Percentiles rank a stretch among this genome's conserved stretches.
phyloP scores from a whole-genome alignment of 805 yeast species.

The Wickerhamiella spandovensis region DNA sequence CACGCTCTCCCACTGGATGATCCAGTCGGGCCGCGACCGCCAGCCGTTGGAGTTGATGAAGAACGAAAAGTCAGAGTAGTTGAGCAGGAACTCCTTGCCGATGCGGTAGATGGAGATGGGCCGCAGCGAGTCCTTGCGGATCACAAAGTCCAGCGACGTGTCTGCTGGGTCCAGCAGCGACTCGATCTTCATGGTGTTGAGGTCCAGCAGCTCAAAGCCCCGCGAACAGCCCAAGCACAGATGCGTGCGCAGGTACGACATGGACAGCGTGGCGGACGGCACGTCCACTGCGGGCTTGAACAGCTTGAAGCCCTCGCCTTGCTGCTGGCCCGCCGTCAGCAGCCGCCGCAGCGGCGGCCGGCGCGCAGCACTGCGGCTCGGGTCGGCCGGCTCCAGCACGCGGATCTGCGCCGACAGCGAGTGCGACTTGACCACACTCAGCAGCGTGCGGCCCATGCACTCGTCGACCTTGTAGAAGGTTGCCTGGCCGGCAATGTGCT shows the following conservation, averaged over 20 bases:
- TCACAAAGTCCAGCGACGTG: constrained; percentile 89
- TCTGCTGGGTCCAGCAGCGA: constrained; percentile 95
- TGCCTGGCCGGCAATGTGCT: constrained; percentile 75
- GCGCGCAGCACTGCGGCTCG: constrained; percentile 14
- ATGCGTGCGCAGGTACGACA: constrained; percentile 77
- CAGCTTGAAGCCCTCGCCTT: constrained; percentile 49
- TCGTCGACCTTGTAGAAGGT: constrained; percentile 86
- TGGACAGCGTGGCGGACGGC: constrained; percentile 79
- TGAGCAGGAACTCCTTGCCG: constrained; percentile 74
- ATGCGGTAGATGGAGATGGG: constrained; percentile 88
- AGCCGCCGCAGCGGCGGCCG: constrained; percentile 30
- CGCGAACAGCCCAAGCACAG: constrained; percentile 91
- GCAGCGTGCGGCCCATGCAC: constrained; percentile 75
- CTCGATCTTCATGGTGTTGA: constrained; percentile 75
- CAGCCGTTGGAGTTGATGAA: constrained; percentile 92
- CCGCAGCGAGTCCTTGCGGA: constrained; percentile 63
- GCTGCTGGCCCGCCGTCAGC: constrained; percentile 23
- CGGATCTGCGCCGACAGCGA: constrained; percentile 61
- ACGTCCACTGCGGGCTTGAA: constrained; percentile 62
- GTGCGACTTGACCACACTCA: constrained; percentile 80
- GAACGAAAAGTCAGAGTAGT: constrained; percentile 88
- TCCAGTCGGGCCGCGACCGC: constrained; percentile 89
- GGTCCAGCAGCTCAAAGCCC: constrained; percentile 89
- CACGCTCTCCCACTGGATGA: constrained; percentile 91
- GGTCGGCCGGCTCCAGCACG: constrained; percentile 76